phyloP scores from a whole-genome alignment of 2,329 filamentous ascomycete genomes.

The Colletotrichum salicis region DNA sequence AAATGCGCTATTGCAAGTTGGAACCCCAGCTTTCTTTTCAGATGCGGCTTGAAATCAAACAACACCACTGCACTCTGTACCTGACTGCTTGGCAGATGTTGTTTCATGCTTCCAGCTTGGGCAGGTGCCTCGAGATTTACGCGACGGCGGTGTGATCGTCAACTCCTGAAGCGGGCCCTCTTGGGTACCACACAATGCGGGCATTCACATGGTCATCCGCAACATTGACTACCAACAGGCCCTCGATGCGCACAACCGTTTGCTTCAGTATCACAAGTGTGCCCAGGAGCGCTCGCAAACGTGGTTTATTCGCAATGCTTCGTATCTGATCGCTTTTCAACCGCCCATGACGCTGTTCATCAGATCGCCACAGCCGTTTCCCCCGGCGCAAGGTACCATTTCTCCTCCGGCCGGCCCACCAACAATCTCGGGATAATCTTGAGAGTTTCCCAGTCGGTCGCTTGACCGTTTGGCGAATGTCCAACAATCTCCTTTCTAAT shows the following conservation, averaged over 20 bases:
- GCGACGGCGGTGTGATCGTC: neutral
- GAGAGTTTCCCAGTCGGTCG: slow-evolving; percentile 25
- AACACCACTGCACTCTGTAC: neutral
- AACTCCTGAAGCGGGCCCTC: neutral
- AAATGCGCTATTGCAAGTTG: neutral
- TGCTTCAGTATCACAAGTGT: neutral
- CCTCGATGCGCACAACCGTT: neutral
- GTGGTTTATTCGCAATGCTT: neutral
- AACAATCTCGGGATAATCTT: slow-evolving; percentile 33
- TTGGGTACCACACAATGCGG: neutral
- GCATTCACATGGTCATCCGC: neutral
- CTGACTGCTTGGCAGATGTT: neutral
- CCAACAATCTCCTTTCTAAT: slow-evolving; percentile 27
- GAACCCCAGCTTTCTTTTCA: neutral
- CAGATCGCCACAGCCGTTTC: neutral
- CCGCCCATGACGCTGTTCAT: neutral
- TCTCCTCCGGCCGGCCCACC: slow-evolving; percentile 16
- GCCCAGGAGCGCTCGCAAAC: neutral
- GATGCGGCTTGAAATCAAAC: neutral
- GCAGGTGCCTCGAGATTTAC: neutral
- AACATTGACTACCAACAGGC: neutral
- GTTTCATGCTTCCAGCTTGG: neutral
- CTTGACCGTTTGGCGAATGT: neutral
- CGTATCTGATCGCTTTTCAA: neutral
- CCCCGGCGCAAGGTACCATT: slow-evolving; percentile 2